Percentiles rank a stretch among this genome's conserved stretches.
Conservation (phyloP, 257 asterid species). For the Solanum chiquidenum region DNA sequence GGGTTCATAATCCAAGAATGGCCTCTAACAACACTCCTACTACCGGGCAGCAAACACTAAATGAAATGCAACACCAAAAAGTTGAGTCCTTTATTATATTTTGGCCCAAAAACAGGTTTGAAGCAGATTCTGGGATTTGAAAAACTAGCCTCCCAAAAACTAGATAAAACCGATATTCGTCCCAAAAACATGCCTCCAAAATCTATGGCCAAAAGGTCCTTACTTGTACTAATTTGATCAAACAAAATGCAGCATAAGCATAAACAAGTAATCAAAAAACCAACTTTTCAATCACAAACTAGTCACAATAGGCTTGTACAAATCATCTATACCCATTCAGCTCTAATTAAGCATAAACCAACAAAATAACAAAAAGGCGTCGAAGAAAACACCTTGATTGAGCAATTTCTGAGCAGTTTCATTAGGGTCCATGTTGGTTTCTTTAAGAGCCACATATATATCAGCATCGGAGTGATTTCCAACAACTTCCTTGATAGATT, state of each 20-base stretch:
- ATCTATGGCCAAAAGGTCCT: not conserved
- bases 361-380: not conserved
- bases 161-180: not conserved
- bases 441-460: slow-evolving; percentile 73
- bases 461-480: slow-evolving; percentile 86
- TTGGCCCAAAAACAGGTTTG: not conserved
- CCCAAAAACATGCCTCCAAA: not conserved
- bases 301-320: not conserved
- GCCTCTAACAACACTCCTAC: not conserved
- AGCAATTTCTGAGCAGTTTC: slow-evolving; percentile 86
- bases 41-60: not conserved
- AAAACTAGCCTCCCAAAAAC: not conserved
- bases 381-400: slow-evolving; percentile 48
- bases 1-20: not conserved
- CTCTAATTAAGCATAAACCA: not conserved
- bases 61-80: not conserved
- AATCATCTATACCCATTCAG: not conserved
- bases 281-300: not conserved
- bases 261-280: not conserved
- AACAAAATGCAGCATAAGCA: not conserved
- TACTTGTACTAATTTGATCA: not conserved
- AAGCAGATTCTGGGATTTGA: not conserved
- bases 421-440: slow-evolving; percentile 89
- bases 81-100: not conserved
- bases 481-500: slow-evolving; percentile 74